Evolutionary conservation across 768 basidiomycete species (phyloP).

Genomic region (Rhizopogon sp.): DNA sequence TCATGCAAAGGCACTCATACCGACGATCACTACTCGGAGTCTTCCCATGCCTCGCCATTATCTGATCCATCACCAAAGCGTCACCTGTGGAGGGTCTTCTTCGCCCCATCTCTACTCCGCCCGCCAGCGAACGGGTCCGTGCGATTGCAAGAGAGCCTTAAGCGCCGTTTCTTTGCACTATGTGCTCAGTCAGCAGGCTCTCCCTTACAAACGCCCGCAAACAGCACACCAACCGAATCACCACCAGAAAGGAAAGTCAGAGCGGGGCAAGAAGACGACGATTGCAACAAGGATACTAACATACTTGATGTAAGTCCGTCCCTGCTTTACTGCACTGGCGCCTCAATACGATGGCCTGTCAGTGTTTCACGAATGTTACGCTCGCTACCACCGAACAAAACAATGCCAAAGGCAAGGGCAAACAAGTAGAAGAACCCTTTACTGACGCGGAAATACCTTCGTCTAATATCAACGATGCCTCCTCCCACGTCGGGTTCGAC

Average conservation of each 20-base stretch:
- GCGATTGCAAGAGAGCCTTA: not conserved
- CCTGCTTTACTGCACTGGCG: not conserved
- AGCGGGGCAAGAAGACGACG: not conserved
- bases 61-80: not conserved
- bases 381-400: not conserved
- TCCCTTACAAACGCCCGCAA: not conserved
- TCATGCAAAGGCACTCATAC: no score
- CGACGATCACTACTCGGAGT: not conserved
- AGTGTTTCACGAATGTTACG: not conserved
- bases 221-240: no score
- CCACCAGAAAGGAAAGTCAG: no score
- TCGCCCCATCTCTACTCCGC: not conserved
- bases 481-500: not conserved
- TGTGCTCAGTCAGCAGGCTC: not conserved
- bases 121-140: no score
- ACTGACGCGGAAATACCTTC: no score
- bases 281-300: not conserved
- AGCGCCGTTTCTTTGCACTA: no score
- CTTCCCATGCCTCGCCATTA: no score
- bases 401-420: not conserved
- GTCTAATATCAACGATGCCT: not conserved
- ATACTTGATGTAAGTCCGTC: not conserved
- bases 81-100: not conserved
- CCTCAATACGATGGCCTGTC: not conserved
- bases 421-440: not conserved